Conservation (phyloP, 176 grass and related monocot species). For the Urochloa ruziziensis region DNA sequence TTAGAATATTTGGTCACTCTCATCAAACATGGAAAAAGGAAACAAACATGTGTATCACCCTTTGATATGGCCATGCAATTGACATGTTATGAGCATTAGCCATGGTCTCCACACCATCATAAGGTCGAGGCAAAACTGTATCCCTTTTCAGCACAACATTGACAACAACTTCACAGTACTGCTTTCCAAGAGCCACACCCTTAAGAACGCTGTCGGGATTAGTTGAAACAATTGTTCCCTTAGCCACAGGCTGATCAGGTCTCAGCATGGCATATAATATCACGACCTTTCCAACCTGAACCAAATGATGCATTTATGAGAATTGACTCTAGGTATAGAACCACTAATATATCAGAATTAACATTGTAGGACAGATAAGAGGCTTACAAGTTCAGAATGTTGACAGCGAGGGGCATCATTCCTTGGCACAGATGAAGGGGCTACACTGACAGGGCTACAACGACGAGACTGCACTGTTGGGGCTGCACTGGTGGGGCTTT, state of each 20-base stretch:
- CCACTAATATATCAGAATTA: background rate
- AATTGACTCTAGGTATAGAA: background rate
- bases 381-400: background rate
- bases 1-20: background rate
- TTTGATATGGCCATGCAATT: background rate
- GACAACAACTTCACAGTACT: background rate
- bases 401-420: background rate
- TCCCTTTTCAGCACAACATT: background rate
- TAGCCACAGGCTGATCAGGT: background rate
- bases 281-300: background rate
- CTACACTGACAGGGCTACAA: background rate
- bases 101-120: background rate
- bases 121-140: background rate
- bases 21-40: background rate
- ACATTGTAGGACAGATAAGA: background rate
- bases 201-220: background rate
- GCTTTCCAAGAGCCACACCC: background rate
- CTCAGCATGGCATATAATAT: background rate
- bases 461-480: background rate
- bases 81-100: background rate
- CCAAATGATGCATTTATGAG: background rate
- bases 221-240: background rate
- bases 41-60: background rate
- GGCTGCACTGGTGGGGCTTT: background rate
- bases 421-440: background rate